These are phyloP conservation scores for Yamadazyma pseudoaaseri DNA, from an alignment of 1,139 yeast genomes.

Conservation along the genomic window DNA sequence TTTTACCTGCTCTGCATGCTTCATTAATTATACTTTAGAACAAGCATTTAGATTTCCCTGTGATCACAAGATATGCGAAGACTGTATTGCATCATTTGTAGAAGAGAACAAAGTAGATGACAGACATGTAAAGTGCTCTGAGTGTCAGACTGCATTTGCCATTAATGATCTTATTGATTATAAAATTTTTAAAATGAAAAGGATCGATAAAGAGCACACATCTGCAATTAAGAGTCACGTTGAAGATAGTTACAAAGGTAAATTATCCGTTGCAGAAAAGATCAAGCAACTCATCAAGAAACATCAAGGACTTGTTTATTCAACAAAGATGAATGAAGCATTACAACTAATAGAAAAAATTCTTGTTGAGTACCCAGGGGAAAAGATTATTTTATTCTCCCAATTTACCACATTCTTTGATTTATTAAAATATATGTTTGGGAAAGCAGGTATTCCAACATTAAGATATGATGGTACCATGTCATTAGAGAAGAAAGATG, in stretches of 20 bases:
- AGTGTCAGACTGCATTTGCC: slow-evolving; percentile 42
- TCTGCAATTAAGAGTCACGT: slow-evolving; percentile 10
- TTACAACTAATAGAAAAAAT: slow-evolving; percentile 47
- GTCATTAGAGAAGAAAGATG: slow-evolving; percentile 64
- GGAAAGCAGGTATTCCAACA: slow-evolving; percentile 43
- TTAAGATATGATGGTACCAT: slow-evolving; percentile 81
- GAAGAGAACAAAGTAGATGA: slow-evolving; percentile 37
- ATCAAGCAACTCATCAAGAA: slow-evolving; percentile 27
- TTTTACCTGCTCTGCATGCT: slow-evolving; percentile 67
- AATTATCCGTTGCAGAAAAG: slow-evolving; percentile 13
- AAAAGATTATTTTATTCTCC: slow-evolving; percentile 75
- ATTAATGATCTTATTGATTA: slow-evolving; percentile 49
- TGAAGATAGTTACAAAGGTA: slow-evolving; percentile 12
- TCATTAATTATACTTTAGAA: slow-evolving; percentile 48
- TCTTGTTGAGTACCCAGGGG: slow-evolving; percentile 42
- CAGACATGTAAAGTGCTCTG: slow-evolving; percentile 50
- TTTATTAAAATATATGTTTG: slow-evolving; percentile 58
- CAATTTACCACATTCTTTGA: slow-evolving; percentile 83
- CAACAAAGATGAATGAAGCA: slow-evolving; percentile 57
- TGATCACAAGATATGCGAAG: slow-evolving; percentile 68
- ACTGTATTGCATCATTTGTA: slow-evolving; percentile 56
- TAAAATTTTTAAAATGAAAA: slow-evolving; percentile 49
- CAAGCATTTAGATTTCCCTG: slow-evolving; percentile 46
- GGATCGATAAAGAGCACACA: slow-evolving; percentile 21
- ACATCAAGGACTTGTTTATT: slow-evolving; percentile 38